phyloP scores from a whole-genome alignment of 2,329 filamentous ascomycete species.

The Alternaria gaisen region DNA sequence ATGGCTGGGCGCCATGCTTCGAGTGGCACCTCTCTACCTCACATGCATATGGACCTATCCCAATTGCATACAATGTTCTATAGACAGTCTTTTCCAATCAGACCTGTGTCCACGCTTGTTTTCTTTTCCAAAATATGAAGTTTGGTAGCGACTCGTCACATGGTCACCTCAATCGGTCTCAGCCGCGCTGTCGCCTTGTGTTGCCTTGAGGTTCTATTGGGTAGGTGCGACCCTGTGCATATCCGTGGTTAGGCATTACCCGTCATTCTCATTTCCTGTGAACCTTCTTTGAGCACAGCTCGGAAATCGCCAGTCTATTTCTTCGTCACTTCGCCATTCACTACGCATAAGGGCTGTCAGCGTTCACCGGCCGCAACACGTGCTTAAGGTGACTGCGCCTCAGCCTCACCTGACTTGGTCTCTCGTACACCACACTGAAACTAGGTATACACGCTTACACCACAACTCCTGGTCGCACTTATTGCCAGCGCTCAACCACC shows the following conservation, averaged over 20 bases:
- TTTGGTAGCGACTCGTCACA: not conserved
- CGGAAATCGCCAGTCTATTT: not conserved
- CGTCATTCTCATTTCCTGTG: not conserved
- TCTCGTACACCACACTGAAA: not conserved
- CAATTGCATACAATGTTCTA: not conserved
- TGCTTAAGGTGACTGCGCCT: not conserved
- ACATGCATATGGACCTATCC: not conserved
- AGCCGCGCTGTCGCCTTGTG: constrained; percentile 10
- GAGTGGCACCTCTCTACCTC: not conserved
- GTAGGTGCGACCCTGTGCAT: not conserved
- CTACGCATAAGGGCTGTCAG: not conserved
- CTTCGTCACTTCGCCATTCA: not conserved
- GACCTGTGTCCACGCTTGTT: not conserved
- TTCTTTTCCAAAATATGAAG: not conserved
- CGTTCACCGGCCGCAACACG: not conserved
- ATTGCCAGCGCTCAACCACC: not conserved
- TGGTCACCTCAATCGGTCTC: not conserved
- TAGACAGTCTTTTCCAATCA: not conserved
- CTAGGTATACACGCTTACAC: not conserved
- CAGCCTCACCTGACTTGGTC: not conserved
- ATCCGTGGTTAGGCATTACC: constrained; percentile 3
- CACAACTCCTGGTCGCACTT: not conserved
- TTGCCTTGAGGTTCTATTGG: constrained; percentile 5
- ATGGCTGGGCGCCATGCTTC: not conserved
- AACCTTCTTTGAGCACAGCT: not conserved